A percentile compares a stretch with the other conserved stretches of the same genome.
phyloP scores from a whole-genome alignment of 768 basidiomycete species.

The Amyloporia xantha region DNA sequence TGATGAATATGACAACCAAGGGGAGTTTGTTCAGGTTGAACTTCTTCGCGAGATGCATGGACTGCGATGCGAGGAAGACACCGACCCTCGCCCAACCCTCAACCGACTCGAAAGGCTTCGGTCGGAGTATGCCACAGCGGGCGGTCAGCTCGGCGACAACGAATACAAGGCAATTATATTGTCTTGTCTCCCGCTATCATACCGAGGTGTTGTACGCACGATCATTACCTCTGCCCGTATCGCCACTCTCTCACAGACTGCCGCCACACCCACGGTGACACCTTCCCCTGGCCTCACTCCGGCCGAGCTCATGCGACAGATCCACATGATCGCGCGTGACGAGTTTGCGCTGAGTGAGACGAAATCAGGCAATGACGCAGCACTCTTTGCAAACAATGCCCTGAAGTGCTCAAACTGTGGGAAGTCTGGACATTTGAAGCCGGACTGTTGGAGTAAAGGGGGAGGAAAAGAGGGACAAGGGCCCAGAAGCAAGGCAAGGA shows the following conservation, averaged over 20 bases:
- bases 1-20: constrained; percentile 7
- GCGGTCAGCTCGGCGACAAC: constrained; percentile 5
- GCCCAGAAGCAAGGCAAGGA: constrained; percentile 5
- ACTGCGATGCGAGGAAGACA: constrained; percentile 7
- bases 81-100: too few relatives aligned
- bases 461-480: constrained; percentile 17
- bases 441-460: constrained; percentile 15
- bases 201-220: constrained; percentile 1
- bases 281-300: neutral
- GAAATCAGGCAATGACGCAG: neutral
- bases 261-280: neutral
- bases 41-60: constrained; percentile 6
- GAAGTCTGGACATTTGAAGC: constrained; percentile 12
- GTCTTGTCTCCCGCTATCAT: constrained; percentile 8
- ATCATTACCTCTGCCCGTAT: too few relatives aligned
- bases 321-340: constrained; percentile 3
- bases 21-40: constrained; percentile 7
- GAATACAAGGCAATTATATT: constrained; percentile 11
- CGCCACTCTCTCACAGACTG: neutral
- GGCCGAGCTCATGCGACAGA: constrained; percentile 2
- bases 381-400: constrained; percentile 1
- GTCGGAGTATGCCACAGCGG: constrained; percentile 11
- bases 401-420: constrained; percentile 16
- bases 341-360: neutral
- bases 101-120: constrained; percentile 8